Conservation (phyloP, 2,329 filamentous ascomycete species). For the Pyrenophora tritici-repentis region DNA sequence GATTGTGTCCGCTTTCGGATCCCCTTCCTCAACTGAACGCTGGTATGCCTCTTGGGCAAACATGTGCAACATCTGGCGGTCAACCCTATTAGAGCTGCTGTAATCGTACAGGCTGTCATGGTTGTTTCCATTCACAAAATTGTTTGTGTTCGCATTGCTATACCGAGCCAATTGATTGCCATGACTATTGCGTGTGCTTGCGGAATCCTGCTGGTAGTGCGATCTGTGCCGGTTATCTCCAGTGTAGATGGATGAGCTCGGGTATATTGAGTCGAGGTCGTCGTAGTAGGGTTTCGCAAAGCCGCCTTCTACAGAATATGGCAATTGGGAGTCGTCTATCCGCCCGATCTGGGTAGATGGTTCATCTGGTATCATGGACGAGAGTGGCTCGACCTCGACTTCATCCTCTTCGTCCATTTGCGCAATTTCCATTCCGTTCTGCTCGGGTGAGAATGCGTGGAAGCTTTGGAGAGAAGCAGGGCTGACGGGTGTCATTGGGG, state of each 20-base stretch:
- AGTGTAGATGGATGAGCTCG: constrained; percentile 41
- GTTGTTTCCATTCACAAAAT: constrained; percentile 21
- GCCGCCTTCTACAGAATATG: constrained; percentile 15
- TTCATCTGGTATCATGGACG: constrained; percentile 40
- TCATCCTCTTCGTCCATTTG: constrained; percentile 1
- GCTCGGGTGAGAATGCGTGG: constrained; percentile 11
- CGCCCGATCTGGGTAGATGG: constrained; percentile 28
- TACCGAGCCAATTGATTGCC: constrained; percentile 29
- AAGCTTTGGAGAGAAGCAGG: constrained; percentile 10
- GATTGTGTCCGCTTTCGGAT: constrained; percentile 40
- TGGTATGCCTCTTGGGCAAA: constrained; percentile 19
- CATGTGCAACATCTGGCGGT: constrained; percentile 15
- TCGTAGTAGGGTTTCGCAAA: constrained; percentile 35
- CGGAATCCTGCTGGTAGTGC: constrained; percentile 25
- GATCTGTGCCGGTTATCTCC: constrained; percentile 27
- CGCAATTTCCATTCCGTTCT: constrained; percentile 12
- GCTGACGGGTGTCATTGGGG: constrained; percentile 25
- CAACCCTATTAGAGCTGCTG: constrained; percentile 12
- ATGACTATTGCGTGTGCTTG: constrained; percentile 25
- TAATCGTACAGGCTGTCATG: constrained; percentile 22
- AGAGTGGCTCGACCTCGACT: constrained; percentile 22
- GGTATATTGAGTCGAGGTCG: constrained; percentile 35
- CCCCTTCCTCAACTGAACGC: constrained; percentile 14
- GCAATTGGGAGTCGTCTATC: constrained; percentile 10
- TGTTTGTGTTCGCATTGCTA: constrained; percentile 18